These are phyloP conservation scores for Hamigera avellanea DNA, from an alignment of 495 filamentous ascomycete genomes.

Conservation along the genomic window DNA sequence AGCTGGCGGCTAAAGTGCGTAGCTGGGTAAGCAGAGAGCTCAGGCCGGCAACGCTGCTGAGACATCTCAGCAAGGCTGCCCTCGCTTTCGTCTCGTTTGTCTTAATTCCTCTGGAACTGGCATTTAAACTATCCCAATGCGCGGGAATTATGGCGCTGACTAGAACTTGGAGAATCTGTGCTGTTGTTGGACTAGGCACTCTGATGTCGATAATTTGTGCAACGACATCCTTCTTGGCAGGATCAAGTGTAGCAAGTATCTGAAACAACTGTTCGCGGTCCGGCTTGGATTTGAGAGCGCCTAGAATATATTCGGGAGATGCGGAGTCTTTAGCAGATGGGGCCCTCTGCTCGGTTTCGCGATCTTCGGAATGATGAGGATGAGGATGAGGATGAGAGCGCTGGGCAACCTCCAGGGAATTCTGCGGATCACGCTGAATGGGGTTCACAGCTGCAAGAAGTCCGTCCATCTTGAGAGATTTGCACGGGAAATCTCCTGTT, in stretches of 20 bases:
- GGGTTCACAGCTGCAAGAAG: slow-evolving; percentile 32
- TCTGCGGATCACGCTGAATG: slow-evolving; percentile 13
- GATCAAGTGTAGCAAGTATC: slow-evolving; percentile 42
- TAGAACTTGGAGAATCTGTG: slow-evolving; percentile 60
- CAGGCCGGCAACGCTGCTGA: slow-evolving; percentile 61
- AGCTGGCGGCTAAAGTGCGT: slow-evolving; percentile 33
- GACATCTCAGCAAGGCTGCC: slow-evolving; percentile 47
- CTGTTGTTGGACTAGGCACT: slow-evolving; percentile 48
- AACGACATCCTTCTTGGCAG: slow-evolving; percentile 16
- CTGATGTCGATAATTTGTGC: slow-evolving; percentile 43
- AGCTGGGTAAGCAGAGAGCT: slow-evolving; percentile 56
- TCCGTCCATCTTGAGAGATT: slow-evolving; percentile 25
- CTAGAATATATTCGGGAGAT: slow-evolving; percentile 48
- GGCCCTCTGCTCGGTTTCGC: not conserved
- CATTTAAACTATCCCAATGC: slow-evolving; percentile 57
- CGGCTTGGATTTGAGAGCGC: slow-evolving; percentile 53
- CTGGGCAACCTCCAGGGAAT: slow-evolving; percentile 9
- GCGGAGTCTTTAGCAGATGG: slow-evolving; percentile 8
- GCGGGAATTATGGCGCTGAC: slow-evolving; percentile 60
- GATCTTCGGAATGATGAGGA: too few species aligned
- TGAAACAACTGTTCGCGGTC: slow-evolving; percentile 42
- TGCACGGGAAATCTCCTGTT: not conserved
- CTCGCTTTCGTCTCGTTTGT: slow-evolving; percentile 19
- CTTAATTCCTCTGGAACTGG: slow-evolving; percentile 23
- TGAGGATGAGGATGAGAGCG: slow-evolving; percentile 2